Evolutionary conservation across 805 yeast genomes (phyloP).

Genomic region (Suhomyces pyralidae): DNA sequence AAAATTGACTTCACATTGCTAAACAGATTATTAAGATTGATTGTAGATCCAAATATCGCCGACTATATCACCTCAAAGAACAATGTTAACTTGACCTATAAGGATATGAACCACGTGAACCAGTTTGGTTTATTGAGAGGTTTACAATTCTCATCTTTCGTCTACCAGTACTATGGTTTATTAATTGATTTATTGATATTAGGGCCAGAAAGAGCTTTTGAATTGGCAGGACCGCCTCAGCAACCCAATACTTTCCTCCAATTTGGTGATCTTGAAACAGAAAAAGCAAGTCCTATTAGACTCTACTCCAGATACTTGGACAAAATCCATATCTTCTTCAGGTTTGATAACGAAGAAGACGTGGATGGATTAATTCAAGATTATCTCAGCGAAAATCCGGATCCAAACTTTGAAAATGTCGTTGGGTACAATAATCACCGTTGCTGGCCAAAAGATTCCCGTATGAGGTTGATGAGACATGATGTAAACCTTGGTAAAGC

Average conservation of each 20-base stretch:
- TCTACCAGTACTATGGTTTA: slow-evolving; percentile 86
- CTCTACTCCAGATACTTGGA: slow-evolving; percentile 82
- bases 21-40: slow-evolving; percentile 73
- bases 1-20: slow-evolving; percentile 85
- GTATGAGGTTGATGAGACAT: slow-evolving; percentile 86
- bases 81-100: slow-evolving; percentile 75
- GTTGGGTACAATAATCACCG: slow-evolving; percentile 83
- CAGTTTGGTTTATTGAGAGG: slow-evolving; percentile 88
- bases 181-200: slow-evolving; percentile 76
- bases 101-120: slow-evolving; percentile 93
- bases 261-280: slow-evolving; percentile 56
- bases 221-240: slow-evolving; percentile 74
- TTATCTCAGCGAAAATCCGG: slow-evolving; percentile 80
- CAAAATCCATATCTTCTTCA: slow-evolving; percentile 72
- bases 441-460: slow-evolving; percentile 92
- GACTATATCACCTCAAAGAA: slow-evolving; percentile 92
- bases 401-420: slow-evolving; percentile 84
- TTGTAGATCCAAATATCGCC: slow-evolving; percentile 88
- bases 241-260: slow-evolving; percentile 78
- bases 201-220: slow-evolving; percentile 84
- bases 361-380: slow-evolving; percentile 73
- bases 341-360: slow-evolving; percentile 64
- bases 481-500: slow-evolving; percentile 94
- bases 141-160: slow-evolving; percentile 83
- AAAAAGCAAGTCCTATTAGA: slow-evolving; percentile 70